Conservation (phyloP, 2,329 filamentous ascomycete genomes). For the Aspergillus sp. region DNA sequence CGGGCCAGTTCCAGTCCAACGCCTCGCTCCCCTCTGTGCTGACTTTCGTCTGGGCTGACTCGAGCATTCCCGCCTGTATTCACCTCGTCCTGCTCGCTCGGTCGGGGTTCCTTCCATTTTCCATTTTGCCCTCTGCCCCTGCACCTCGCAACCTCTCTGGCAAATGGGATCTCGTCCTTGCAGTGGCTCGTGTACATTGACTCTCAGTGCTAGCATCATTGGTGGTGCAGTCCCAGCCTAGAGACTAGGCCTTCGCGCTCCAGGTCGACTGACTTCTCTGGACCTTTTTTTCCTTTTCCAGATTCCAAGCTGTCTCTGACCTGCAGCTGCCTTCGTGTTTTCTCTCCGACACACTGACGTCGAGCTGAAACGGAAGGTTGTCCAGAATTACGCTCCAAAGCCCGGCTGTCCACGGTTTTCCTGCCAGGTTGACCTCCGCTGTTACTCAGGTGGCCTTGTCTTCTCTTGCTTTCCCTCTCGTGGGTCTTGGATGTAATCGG, state of each 20-base stretch:
- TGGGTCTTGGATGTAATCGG: background rate
- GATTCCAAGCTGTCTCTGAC: background rate
- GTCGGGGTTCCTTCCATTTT: slow-evolving; percentile 2
- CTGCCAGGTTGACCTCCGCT: background rate
- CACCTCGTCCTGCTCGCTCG: background rate
- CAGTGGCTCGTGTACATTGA: background rate
- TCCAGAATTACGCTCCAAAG: background rate
- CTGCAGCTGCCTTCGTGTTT: background rate
- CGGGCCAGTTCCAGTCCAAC: background rate
- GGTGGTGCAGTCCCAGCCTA: slow-evolving; percentile 1
- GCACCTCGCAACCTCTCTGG: slow-evolving; percentile 4
- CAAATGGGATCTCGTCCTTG: slow-evolving; percentile 6
- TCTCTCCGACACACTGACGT: background rate
- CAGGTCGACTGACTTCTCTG: background rate
- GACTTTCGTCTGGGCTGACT: slow-evolving; percentile 5
- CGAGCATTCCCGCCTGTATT: background rate
- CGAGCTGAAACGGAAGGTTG: background rate
- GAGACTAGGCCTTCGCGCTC: background rate
- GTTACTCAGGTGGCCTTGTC: background rate
- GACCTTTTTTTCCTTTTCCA: background rate
- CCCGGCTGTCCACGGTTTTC: background rate
- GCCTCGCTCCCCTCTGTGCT: background rate
- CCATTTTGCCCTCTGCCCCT: background rate
- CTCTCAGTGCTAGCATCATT: slow-evolving; percentile 1
- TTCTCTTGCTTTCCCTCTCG: background rate